phyloP scores from a whole-genome alignment of 768 basidiomycete genomes.

The Cyclocybe aegerita region DNA sequence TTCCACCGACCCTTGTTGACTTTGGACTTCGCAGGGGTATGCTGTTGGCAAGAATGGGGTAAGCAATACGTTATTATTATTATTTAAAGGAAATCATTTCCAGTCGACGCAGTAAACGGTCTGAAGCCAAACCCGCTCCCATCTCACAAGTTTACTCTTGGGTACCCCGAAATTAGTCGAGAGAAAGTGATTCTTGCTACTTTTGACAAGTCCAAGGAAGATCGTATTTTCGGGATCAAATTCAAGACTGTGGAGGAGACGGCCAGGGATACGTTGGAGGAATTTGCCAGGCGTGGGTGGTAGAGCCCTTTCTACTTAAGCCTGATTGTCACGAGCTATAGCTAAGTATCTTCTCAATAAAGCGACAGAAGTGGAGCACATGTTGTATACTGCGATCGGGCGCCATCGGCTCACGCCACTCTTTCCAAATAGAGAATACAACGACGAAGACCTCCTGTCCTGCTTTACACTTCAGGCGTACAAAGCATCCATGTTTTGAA shows the following conservation, averaged over 20 bases:
- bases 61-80: slow-evolving; percentile 12
- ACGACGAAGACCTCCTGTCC: no score
- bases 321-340: no score
- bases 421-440: no score
- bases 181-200: slow-evolving; percentile 16
- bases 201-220: slow-evolving; percentile 27
- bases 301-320: no score
- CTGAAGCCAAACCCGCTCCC: slow-evolving; percentile 21
- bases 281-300: slow-evolving; percentile 32
- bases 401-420: no score
- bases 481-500: no score
- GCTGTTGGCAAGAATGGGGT: slow-evolving; percentile 37
- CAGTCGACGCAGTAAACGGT: slow-evolving; percentile 33
- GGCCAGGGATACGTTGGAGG: slow-evolving; percentile 27
- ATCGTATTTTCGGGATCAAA: slow-evolving; percentile 29
- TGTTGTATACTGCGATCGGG: no score
- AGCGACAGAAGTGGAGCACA: no score
- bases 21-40: slow-evolving; percentile 15
- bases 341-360: no score
- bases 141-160: slow-evolving; percentile 19
- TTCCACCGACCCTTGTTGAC: not conserved
- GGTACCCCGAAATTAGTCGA: slow-evolving; percentile 24
- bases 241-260: slow-evolving; percentile 29
- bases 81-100: not conserved
- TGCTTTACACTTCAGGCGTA: no score